phyloP scores from a whole-genome alignment of 306 rosid species.

The Arachis hypogaea region DNA sequence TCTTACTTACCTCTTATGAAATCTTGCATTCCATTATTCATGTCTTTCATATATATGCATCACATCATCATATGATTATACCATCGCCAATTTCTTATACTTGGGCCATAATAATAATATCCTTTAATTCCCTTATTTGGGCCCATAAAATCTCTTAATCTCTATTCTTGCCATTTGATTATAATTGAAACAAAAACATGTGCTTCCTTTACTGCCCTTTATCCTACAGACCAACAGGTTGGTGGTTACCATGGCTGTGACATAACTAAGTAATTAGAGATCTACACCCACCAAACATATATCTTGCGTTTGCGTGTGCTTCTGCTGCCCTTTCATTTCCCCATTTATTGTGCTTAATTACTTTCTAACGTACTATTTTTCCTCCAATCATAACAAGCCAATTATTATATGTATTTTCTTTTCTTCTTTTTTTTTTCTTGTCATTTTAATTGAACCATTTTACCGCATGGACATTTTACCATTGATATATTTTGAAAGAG shows the following conservation, averaged over 20 bases:
- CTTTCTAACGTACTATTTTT: no score
- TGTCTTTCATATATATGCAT: no score
- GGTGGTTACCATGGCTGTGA: constrained; percentile 40
- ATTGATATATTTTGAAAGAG: no score
- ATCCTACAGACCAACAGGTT: constrained; percentile 52
- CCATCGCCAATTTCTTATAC: constrained; percentile 33
- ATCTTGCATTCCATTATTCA: constrained; percentile 37
- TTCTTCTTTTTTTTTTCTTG: no score
- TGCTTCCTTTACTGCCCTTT: constrained; percentile 48
- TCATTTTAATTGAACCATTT: no score
- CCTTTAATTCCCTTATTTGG: constrained; percentile 50
- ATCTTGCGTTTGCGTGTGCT: constrained; percentile 36
- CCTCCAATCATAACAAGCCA: no score
- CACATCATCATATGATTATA: constrained; percentile 45
- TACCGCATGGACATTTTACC: no score
- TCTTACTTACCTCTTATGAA: not conserved
- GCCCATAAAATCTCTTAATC: constrained; percentile 58
- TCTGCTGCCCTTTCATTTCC: constrained; percentile 16
- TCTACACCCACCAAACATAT: constrained; percentile 58
- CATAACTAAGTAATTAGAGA: constrained; percentile 9
- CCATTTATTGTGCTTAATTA: constrained; percentile 32
- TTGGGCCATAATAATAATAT: constrained; percentile 50
- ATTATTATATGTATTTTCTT: no score
- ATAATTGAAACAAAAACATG: constrained; percentile 48
- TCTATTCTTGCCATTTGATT: constrained; percentile 32